These are phyloP conservation scores for Pachysandra terminalis DNA, from an alignment of 164 flowering plant genomes.

Conservation along the genomic window DNA sequence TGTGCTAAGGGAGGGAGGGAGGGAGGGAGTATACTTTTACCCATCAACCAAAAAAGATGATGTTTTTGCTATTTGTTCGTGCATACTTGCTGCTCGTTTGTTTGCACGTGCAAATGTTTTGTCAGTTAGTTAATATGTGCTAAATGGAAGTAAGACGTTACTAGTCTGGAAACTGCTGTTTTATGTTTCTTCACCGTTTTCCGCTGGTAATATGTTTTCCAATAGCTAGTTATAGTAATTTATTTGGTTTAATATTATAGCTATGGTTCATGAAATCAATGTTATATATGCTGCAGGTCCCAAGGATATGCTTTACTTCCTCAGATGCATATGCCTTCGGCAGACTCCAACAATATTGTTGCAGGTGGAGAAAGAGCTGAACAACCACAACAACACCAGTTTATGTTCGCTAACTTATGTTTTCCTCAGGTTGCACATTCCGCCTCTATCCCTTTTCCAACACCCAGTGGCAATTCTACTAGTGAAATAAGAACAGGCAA, in stretches of 20 bases:
- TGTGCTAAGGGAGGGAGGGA: no score
- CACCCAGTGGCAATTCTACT: slow-evolving; percentile 15
- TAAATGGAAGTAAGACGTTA: no score
- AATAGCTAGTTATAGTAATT: no score
- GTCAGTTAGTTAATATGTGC: no score
- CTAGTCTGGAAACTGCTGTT: background rate
- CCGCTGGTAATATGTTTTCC: no score
- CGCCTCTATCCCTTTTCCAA: slow-evolving; percentile 27
- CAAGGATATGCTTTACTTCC: slow-evolving; percentile 55
- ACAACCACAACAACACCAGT: slow-evolving; percentile 16
- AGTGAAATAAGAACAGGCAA: slow-evolving; percentile 16
- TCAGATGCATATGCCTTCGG: slow-evolving; percentile 21
- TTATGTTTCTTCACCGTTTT: background rate
- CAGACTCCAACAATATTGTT: slow-evolving; percentile 16
- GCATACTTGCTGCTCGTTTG: no score
- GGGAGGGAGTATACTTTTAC: no score
- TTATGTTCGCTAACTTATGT: slow-evolving; percentile 10
- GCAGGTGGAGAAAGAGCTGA: slow-evolving; percentile 26
- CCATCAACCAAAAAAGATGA: no score
- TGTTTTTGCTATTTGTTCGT: no score
- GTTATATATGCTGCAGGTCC: slow-evolving; percentile 35
- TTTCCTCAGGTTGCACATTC: slow-evolving; percentile 22
- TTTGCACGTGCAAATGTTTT: no score
- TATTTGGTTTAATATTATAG: no score
- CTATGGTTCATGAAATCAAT: background rate